These are phyloP conservation scores for Mycena rebaudengoi DNA, from an alignment of 768 basidiomycete species.

Conservation along the genomic window DNA sequence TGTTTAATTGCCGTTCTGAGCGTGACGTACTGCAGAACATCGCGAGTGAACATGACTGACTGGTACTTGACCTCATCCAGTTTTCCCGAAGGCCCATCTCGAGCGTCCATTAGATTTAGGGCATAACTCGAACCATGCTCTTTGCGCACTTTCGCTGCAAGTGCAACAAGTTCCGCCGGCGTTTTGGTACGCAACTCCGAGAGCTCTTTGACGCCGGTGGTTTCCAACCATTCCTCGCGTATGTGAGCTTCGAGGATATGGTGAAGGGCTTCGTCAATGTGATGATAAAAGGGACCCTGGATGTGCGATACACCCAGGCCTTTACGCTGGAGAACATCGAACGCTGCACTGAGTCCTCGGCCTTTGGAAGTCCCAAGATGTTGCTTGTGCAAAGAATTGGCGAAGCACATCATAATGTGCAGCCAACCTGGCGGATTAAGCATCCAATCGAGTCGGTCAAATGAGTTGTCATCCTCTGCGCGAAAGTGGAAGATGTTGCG, in stretches of 20 bases:
- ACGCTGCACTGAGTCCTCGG: too few species aligned
- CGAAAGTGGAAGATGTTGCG: too few species aligned
- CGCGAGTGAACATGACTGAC: background rate
- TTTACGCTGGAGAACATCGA: too few species aligned
- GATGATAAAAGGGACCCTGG: constrained; percentile 43
- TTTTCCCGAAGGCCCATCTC: background rate
- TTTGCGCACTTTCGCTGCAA: background rate
- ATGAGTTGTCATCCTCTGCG: constrained; percentile 45
- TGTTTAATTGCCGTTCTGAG: background rate
- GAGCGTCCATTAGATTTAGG: background rate
- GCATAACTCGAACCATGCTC: background rate
- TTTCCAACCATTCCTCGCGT: constrained; percentile 37
- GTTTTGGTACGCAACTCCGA: background rate
- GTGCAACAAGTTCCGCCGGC: background rate
- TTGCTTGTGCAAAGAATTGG: constrained; percentile 49
- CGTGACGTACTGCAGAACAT: background rate
- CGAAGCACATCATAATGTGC: constrained; percentile 48
- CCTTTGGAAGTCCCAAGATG: too few species aligned
- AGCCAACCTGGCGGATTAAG: constrained; percentile 48
- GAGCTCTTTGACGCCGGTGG: background rate
- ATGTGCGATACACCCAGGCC: constrained; percentile 31
- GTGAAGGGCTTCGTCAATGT: too few species aligned
- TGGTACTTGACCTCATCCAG: too few species aligned
- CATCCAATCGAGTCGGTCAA: constrained; percentile 27
- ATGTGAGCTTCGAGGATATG: constrained; percentile 48